Evolutionary conservation across 306 rosid species (phyloP).

Genomic region (Lathyrus sativus): DNA sequence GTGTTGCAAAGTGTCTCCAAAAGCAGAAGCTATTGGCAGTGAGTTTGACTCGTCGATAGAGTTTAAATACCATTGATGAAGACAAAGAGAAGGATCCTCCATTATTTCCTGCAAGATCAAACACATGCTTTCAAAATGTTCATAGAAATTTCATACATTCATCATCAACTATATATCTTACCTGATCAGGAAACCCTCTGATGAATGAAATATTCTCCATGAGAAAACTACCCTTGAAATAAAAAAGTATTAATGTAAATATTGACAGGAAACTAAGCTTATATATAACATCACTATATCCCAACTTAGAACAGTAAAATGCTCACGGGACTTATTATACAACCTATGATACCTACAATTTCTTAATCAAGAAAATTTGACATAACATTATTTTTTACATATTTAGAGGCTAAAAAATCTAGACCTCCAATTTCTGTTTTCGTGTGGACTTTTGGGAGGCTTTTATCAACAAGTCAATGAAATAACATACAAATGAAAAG

Average conservation of each 20-base stretch:
- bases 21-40: slow-evolving; percentile 57
- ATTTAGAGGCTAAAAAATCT: slow-evolving; percentile 41
- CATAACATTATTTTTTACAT: slow-evolving; percentile 12
- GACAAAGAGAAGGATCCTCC: slow-evolving; percentile 58
- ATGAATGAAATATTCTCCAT: slow-evolving; percentile 75
- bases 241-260: slow-evolving; percentile 30
- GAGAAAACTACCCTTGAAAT: slow-evolving; percentile 31
- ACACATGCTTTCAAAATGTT: slow-evolving; percentile 21
- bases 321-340: slow-evolving; percentile 45
- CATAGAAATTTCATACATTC: slow-evolving; percentile 9
- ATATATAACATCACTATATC: slow-evolving; percentile 43
- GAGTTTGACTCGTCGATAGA: slow-evolving; percentile 57
- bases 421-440: slow-evolving; percentile 48
- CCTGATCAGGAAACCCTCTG: slow-evolving; percentile 63
- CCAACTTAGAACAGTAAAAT: slow-evolving; percentile 33
- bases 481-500: slow-evolving; percentile 33
- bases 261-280: slow-evolving; percentile 40
- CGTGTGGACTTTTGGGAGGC: slow-evolving; percentile 71
- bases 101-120: slow-evolving; percentile 52
- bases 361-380: slow-evolving; percentile 14
- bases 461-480: slow-evolving; percentile 66
- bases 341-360: slow-evolving; percentile 19
- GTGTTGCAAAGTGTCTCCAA: slow-evolving; percentile 65
- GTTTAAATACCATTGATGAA: slow-evolving; percentile 65
- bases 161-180: slow-evolving; percentile 40